Evolutionary conservation across 2,329 filamentous ascomycete genomes (phyloP).

Genomic region (Zarea fungicola): DNA sequence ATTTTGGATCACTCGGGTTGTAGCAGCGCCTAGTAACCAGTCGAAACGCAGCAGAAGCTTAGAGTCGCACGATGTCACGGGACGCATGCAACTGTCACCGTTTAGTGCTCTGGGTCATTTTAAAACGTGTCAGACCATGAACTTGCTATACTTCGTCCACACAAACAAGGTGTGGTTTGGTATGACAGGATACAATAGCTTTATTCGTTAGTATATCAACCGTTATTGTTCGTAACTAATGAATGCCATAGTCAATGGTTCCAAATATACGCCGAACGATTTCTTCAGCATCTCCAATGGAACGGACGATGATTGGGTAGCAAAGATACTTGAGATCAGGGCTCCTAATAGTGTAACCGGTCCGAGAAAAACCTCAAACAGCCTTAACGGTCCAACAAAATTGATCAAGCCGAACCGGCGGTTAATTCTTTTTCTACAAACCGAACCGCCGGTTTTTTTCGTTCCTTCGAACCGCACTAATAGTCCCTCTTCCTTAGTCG

Average conservation of each 20-base stretch:
- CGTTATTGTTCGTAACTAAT: not conserved
- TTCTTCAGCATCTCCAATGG: not conserved
- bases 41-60: not conserved
- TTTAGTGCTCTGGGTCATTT: not conserved
- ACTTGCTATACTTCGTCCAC: not conserved
- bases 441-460: too few species aligned
- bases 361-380: too few species aligned
- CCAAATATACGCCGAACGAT: not conserved
- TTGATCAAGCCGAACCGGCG: too few species aligned
- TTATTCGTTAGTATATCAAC: conserved; percentile 1
- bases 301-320: conserved; percentile 3
- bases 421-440: too few species aligned
- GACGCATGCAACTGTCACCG: not conserved
- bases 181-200: conserved; percentile 4
- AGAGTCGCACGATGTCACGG: not conserved
- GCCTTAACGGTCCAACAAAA: too few species aligned
- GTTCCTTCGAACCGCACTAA: too few species aligned
- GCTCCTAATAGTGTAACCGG: too few species aligned
- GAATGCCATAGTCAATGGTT: not conserved
- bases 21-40: not conserved
- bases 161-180: not conserved
- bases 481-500: too few species aligned
- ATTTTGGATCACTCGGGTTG: not conserved
- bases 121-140: not conserved
- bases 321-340: conserved; percentile 3